phyloP scores from a whole-genome alignment of 345 rosid genomes.

The Melaleuca quinquenervia region DNA sequence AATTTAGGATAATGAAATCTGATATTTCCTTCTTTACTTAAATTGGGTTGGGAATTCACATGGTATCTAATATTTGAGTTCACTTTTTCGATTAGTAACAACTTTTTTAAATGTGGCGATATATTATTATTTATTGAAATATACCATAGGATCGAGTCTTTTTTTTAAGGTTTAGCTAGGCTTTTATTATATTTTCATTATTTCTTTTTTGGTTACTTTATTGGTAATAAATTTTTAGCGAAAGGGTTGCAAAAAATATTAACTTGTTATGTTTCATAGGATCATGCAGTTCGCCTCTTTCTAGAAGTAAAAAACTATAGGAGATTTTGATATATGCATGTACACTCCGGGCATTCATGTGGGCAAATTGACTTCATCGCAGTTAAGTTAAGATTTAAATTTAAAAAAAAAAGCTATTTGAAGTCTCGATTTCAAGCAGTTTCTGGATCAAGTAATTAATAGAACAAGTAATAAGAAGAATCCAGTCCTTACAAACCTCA shows the following conservation, averaged over 20 bases:
- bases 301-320: not conserved
- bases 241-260: not conserved
- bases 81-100: not conserved
- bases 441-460: rapidly evolving
- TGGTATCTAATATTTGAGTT: not conserved
- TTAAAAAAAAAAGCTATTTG: not conserved
- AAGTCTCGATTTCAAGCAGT: not conserved
- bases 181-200: not conserved
- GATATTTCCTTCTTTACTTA: not conserved
- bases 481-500: too few species aligned
- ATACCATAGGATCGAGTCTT: not conserved
- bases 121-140: not conserved
- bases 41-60: not conserved
- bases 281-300: not conserved
- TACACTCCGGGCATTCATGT: not conserved
- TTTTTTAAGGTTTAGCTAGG: not conserved
- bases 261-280: not conserved
- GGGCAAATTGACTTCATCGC: not conserved
- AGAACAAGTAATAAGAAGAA: not conserved
- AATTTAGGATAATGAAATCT: not conserved
- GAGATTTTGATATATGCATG: not conserved
- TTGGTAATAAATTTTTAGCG: not conserved
- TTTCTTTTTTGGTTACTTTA: not conserved
- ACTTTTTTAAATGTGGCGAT: not conserved
- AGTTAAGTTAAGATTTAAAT: not conserved